Evolutionary conservation across 257 asterid genomes (phyloP).

Genomic region (Solanum sitiens): DNA sequence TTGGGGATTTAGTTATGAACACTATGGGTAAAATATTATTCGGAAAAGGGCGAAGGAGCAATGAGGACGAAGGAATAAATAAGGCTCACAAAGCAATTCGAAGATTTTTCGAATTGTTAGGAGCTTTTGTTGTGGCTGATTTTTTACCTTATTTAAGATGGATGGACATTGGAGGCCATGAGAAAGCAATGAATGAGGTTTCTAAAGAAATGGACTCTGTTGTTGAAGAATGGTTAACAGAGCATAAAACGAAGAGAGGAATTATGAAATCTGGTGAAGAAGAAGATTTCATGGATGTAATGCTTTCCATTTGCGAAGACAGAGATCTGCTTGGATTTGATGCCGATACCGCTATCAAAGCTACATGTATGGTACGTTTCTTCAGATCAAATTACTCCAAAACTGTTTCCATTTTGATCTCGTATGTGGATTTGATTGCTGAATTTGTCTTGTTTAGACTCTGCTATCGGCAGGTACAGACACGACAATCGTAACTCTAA

Average conservation of each 20-base stretch:
- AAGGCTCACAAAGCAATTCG: conserved; percentile 10
- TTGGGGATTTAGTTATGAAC: conserved; percentile 8
- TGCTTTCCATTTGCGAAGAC: conserved; percentile 1
- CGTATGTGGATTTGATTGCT: not conserved
- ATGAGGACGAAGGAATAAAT: not conserved
- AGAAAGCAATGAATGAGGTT: conserved; percentile 16
- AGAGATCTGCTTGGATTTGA: not conserved
- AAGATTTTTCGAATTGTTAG: conserved; percentile 5
- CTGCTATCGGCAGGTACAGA: conserved; percentile 24
- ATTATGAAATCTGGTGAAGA: not conserved
- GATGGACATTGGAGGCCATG: conserved; percentile 22
- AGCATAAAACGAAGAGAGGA: conserved; percentile 2
- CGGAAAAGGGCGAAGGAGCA: conserved; percentile 3
- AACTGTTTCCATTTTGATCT: not conserved
- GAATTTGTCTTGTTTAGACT: not conserved
- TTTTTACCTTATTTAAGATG: conserved; percentile 12
- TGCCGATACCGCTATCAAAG: conserved; percentile 13
- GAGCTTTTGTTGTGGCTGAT: conserved; percentile 7
- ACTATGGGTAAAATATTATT: conserved; percentile 11
- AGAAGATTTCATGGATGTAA: conserved; percentile 18
- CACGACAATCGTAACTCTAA: conserved; percentile 18
- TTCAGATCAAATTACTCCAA: not conserved
- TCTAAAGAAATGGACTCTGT: conserved; percentile 14
- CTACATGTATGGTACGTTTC: conserved; percentile 19
- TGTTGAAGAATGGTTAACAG: conserved; percentile 17